Conservation (phyloP, 768 basidiomycete genomes). For the Naganishia kalamii region DNA sequence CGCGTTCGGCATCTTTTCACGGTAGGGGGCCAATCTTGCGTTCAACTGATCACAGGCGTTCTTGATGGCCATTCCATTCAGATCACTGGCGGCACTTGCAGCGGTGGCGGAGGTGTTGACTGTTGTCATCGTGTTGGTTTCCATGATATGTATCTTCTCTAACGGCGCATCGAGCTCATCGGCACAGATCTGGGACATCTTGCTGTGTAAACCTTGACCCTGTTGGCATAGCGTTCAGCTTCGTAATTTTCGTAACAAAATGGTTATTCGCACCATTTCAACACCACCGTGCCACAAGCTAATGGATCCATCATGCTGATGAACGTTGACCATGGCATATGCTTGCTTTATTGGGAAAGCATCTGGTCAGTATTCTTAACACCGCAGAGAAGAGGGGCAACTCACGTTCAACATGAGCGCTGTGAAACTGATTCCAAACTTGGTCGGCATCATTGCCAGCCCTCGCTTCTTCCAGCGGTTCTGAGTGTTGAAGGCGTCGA, state of each 20-base stretch:
- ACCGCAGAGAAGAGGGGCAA: not conserved
- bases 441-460: conserved; percentile 29
- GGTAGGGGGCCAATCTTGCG: conserved; percentile 28
- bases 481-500: conserved; percentile 31
- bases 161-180: conserved; percentile 31
- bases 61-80: conserved; percentile 31
- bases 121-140: conserved; percentile 31
- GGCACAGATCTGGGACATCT: conserved; percentile 33
- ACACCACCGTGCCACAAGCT: conserved; percentile 35
- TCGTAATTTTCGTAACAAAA: not conserved
- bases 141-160: conserved; percentile 32
- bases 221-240: not conserved
- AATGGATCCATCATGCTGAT: conserved; percentile 30
- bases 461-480: conserved; percentile 34
- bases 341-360: conserved; percentile 1
- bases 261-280: conserved; percentile 19
- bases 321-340: conserved; percentile 22
- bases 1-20: conserved; percentile 29
- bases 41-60: conserved; percentile 36
- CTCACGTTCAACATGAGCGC: conserved; percentile 20
- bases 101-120: conserved; percentile 32
- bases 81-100: not conserved
- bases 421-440: conserved; percentile 32
- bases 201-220: conserved; percentile 30
- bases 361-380: not conserved